Evolutionary conservation across 2,329 filamentous ascomycete species (phyloP), one percentile per base, ranked within the genome.

Genomic region (Cercospora nicotianae): DNA sequence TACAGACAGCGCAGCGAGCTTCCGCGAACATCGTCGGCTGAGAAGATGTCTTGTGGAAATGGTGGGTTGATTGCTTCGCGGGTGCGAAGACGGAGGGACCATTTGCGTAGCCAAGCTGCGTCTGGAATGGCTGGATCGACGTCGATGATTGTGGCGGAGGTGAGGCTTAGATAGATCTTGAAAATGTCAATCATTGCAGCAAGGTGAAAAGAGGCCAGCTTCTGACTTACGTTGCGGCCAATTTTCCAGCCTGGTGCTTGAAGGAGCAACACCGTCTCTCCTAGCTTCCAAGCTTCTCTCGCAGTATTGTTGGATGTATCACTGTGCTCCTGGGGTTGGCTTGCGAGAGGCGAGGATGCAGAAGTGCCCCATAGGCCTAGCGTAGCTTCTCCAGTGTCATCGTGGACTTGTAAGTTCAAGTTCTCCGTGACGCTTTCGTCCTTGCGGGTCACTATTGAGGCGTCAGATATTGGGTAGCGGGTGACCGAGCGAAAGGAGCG

Each of bases 311-410:
- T 48, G 5, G 68, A 65, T 1, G 59, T 60, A n/a, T 42, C 60
- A 8, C 13, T 55, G n/a, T 28, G 65, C 20, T 69, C 67, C 8
- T 9, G 45, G 6, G 12, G 28, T 9, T 36, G 45, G 9, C 28
- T 45, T 39, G 62, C 67, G 3, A 69, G 60, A 18, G 76, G 76
- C 9, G 76, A 75, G 7, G 63, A 68, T 4, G 83, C 80, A 57
- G 84, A 78, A n/a, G 83, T 80, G 39, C 82, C 82, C 83, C 86
- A 89, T 4, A 89, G 77, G 16, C 82, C 86, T n/a, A 89, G 77
- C 1, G 80, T 78, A 4, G 83, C 83, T 67, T 83, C 82, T 1
- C 81, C 82, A 0, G 86, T 88, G 72, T 89, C 83, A 74, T 90
- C 87, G 72, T 87, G 87, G 9, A 89, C 77, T 4, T 80, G 78